Conservation (phyloP, 169 alveolate genomes). For the Plasmodium relictum region DNA sequence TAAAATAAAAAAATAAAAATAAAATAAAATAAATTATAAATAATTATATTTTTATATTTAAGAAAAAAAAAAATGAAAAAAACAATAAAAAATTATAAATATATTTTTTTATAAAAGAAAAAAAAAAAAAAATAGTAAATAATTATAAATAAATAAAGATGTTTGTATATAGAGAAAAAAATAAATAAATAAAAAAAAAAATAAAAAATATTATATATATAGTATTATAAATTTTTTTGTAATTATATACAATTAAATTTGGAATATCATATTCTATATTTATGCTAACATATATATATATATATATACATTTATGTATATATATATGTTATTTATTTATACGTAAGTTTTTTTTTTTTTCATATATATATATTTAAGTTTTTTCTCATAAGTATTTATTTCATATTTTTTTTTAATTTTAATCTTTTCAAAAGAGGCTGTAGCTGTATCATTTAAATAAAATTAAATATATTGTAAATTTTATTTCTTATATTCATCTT, state of each 20-base stretch:
- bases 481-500: not conserved
- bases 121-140: no score
- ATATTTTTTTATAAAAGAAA: no score
- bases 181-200: no score
- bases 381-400: not conserved
- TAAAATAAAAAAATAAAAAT: no score
- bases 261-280: not conserved
- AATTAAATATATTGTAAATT: not conserved
- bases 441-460: conserved; percentile 23
- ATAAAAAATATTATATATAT: no score
- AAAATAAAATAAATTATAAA: no score
- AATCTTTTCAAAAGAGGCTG: conserved; percentile 25
- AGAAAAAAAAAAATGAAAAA: no score
- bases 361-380: not conserved
- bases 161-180: not conserved
- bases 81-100: no score
- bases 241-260: not conserved
- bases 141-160: not conserved
- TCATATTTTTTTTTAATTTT: conserved; percentile 12
- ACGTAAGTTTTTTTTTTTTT: not conserved
- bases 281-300: not conserved
- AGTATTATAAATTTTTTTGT: not conserved
- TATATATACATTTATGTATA: not conserved
- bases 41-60: no score
- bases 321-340: not conserved